Base-by-base conservation (phyloP, 2,329 filamentous ascomycete species). In the Teratosphaeria epicoccoides region DNA sequence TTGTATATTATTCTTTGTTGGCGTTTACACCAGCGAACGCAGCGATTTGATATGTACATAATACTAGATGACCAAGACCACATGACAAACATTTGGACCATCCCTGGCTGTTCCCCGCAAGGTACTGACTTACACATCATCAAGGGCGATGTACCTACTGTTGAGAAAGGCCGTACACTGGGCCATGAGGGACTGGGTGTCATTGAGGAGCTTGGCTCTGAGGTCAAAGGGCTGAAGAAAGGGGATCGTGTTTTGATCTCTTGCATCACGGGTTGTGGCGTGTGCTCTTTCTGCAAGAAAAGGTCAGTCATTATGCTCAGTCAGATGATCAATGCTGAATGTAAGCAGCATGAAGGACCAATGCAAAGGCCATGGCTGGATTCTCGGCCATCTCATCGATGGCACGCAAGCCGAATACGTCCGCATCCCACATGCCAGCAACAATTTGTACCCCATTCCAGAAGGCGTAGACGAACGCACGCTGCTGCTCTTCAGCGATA, bases 361-460 rank as follows among this genome's bases (percentile, higher is more conserved):
- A 56, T 81, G 78, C 62, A 67, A 67, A 6, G 73, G 71, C 11
- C 77, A 76, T 24, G 77, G 78, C 3, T 81, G 78, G 78, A 69
- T 73, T 4, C 66, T 81, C 1, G 78, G 78, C 20, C 75, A 81
- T 58, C 68, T 66, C 0, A 70, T 74, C 20, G 74, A 79, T 56
- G 77, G 77, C 44, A 79, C 75, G 0, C 77, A 80, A 59, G 78
- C 77, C n/a, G 77, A 80, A 59, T 79, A 74, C 54, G 76, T 79
- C 33, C 69, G 76, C 20, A 71, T 79, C 43, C 75, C 74, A 1
- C 71, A 75, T 59, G 77, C 76, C 0, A 71, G 74, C 51, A 70
- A 69, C 6, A 76, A 72, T 7, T 67, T 80, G 6, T 72, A 76
- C 59, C 57, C 64, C 2, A 60, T 78, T 1, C 74, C 76, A 0